Base-by-base conservation (phyloP, 1,284 basidiomycete species). In the Hemileia vastatrix region DNA sequence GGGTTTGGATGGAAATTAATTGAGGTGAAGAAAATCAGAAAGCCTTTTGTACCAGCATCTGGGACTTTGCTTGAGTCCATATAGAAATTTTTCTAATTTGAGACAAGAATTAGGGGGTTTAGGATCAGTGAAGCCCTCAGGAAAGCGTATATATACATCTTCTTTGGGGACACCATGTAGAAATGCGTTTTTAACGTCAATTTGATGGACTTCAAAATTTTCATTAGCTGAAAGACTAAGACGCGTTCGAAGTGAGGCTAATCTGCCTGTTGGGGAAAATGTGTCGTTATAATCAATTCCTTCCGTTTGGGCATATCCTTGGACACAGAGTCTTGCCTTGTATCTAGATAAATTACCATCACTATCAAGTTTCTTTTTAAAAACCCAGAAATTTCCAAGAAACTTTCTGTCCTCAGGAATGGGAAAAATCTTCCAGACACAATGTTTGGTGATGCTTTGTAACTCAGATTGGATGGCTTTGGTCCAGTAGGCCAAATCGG, bases 281-380 rank as follows among this genome's bases (percentile, higher is more conserved):
- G 77, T 80, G 33, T 80, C 71, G 19, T 76, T 72, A 65, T 78
- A 81, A 63, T 82, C 77, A 0, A 78, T 49, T 0, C 79, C 77
- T 2, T 69, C 68, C 0, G 71, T 63, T 66, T 82, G 81, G 0
- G 69, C 69, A 70, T 78, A 81, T 1, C 80, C 80, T 48, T 77
- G 72, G 0, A 77, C 80, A 0, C 80, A 77, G 0, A 80, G 71
- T 0, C 72, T 57, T 0, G 77, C 79, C 55, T 81, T 81, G 63
- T 72, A 71, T 13, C 66, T 63, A 9, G 65, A 36, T 1, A 78
- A 57, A 0, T 71, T 56, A 0, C 79, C 76, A 5, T 72, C 32
- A 2, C 67, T 68, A 24, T 80, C 71, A 13, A 64, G 64, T 58
- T 81, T 81, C 55, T 67, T 69, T 1, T 65, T 68, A 64, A 76